Base-by-base conservation (phyloP, 2,329 filamentous ascomycete species). In the Colletotrichum chrysophilum region DNA sequence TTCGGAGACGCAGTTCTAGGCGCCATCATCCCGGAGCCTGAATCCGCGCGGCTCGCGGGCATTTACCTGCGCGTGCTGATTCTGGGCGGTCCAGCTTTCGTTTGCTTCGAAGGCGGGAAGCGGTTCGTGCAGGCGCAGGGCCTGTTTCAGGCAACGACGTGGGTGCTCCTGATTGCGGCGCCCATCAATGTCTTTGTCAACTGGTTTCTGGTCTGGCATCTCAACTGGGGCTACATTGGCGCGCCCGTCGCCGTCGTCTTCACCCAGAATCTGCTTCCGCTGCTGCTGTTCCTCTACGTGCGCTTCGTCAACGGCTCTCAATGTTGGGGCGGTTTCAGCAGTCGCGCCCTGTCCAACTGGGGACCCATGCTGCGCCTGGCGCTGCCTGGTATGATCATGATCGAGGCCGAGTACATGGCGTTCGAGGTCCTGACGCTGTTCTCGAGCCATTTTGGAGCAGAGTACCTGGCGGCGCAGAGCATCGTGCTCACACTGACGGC, bases 391-490 rank as follows among this genome's bases (percentile, higher is more conserved):
- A 92, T 98, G 83, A 87, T 98, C 78, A 98, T 98, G 96, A 94
- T 98, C 3, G 93, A 97, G 83, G 96, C 96, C 7, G 96, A 98
- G 83, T 98, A 95, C 86, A 90, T 98, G 13, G 96, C 96, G 8
- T 98, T 98, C 83, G 96, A 98, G 83, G 92, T 98, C 65, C 88
- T 98, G 77, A 98, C 96, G 0, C 88, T 98, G n/a, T 92, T 93
- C 10, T 91, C 95, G 0, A 95, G 93, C 67, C 95, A 94, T 79
- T 93, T 98, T 74, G 94, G 94, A 18, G 92, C 94, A 3, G 93
- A 93, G 21, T 92, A 94, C 76, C 90, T 98, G 2, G 96, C 96
- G 1, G 96, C 97, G 0, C 96, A 99, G 84, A 96, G 94, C 38
- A 93, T 98, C 16, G 87, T 98, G 4, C 91, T 93, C 26, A 97